phyloP scores from a whole-genome alignment of 1,284 basidiomycete species.

The Trichosporon sp. region DNA sequence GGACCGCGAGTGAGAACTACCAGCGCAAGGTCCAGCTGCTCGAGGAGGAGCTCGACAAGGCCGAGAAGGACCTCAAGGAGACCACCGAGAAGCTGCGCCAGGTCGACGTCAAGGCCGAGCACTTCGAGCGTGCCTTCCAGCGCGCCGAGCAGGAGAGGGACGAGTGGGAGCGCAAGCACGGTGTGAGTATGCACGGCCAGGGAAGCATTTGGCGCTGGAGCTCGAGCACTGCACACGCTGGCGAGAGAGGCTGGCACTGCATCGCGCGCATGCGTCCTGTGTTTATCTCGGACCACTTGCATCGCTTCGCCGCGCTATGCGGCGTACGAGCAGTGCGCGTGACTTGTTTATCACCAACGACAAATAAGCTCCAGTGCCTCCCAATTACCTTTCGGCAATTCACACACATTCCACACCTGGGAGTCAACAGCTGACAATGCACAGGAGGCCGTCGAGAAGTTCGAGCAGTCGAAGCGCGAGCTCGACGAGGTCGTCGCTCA shows the following conservation, averaged over 20 bases:
- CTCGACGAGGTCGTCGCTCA: slow-evolving; percentile 78
- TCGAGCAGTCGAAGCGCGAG: slow-evolving; percentile 71
- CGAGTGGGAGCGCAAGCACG: slow-evolving; percentile 89
- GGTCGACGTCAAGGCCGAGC: slow-evolving; percentile 98
- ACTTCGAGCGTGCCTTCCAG: slow-evolving; percentile 90
- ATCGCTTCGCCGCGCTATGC: not conserved
- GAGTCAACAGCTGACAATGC: slow-evolving; percentile 18
- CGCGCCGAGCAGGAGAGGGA: slow-evolving; percentile 89
- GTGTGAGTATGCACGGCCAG: slow-evolving; percentile 54
- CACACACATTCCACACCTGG: not conserved
- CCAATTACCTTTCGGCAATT: not conserved
- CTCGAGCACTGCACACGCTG: not conserved
- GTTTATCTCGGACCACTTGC: not conserved
- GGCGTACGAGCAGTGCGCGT: not conserved
- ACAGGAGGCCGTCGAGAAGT: slow-evolving; percentile 72
- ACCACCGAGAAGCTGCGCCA: slow-evolving; percentile 97
- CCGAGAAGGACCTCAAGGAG: slow-evolving; percentile 96
- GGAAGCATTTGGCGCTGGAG: not conserved
- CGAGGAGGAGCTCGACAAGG: slow-evolving; percentile 90
- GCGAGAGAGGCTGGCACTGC: not conserved
- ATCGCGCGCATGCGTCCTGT: not conserved
- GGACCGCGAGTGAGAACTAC: slow-evolving; percentile 70
- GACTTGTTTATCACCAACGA: not conserved
- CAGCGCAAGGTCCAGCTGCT: slow-evolving; percentile 82
- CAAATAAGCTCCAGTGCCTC: not conserved